These are phyloP conservation scores for Sphaceloma murrayae DNA, from an alignment of 2,329 filamentous ascomycete genomes.

Conservation along the genomic window DNA sequence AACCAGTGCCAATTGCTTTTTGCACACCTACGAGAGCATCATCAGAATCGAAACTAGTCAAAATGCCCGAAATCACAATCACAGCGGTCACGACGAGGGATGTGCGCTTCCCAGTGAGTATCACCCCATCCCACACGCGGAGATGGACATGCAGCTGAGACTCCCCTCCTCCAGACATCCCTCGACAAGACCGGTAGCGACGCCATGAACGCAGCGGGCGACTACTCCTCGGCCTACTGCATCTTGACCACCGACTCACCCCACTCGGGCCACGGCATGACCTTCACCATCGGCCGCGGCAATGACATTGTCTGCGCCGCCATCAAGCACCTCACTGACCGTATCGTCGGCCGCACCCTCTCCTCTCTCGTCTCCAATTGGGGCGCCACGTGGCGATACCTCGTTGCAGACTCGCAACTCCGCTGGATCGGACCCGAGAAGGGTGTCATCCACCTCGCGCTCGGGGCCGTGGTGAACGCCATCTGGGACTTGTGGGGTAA, in stretches of 20 bases:
- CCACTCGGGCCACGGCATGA: constrained; percentile 68
- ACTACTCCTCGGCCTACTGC: constrained; percentile 92
- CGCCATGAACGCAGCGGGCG: constrained; percentile 89
- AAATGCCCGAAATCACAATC: constrained; percentile 32
- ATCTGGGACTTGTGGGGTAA: constrained; percentile 97
- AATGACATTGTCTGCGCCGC: constrained; percentile 88
- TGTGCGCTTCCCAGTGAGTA: constrained; percentile 40
- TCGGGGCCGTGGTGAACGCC: constrained; percentile 81
- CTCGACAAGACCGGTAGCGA: constrained; percentile 93
- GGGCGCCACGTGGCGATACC: constrained; percentile 81
- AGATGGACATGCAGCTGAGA: constrained; percentile 4
- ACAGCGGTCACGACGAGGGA: constrained; percentile 38
- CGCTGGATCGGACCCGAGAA: constrained; percentile 94
- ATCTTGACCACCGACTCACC: constrained; percentile 72
- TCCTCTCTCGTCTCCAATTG: constrained; percentile 68
- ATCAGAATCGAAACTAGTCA: not conserved
- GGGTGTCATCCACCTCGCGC: constrained; percentile 83
- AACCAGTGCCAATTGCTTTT: no score
- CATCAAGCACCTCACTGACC: constrained; percentile 67
- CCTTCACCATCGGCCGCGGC: constrained; percentile 78
- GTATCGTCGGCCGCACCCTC: constrained; percentile 65
- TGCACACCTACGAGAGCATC: no score
- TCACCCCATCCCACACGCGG: not conserved
- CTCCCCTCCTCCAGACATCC: constrained; percentile 55
- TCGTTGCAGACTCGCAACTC: constrained; percentile 83